A percentile compares a stretch with the other conserved stretches of the same genome.
phyloP scores from a whole-genome alignment of 257 asterid genomes.

The Solanum tarijense region DNA sequence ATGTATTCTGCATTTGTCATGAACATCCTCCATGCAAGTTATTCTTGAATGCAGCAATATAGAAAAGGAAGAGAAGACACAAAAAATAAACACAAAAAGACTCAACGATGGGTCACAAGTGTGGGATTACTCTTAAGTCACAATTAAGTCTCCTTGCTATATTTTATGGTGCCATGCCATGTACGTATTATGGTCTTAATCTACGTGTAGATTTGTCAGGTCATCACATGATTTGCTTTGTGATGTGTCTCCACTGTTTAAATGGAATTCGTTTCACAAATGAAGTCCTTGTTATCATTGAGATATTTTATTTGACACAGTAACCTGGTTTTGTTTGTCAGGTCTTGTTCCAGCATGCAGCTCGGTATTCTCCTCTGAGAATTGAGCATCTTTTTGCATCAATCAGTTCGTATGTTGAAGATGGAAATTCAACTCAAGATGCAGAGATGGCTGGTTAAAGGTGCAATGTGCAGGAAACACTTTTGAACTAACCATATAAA shows the following conservation, averaged over 20 bases:
- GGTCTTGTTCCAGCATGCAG: slow-evolving; percentile 85
- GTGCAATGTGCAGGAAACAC: not conserved
- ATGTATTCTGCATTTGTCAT: not conserved
- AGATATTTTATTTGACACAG: not conserved
- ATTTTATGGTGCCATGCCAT: not conserved
- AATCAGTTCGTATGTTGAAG: slow-evolving; percentile 20
- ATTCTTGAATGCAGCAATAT: not conserved
- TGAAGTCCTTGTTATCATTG: not conserved
- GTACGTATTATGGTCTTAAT: not conserved
- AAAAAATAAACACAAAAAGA: not conserved
- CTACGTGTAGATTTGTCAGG: not conserved
- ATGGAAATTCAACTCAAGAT: slow-evolving; percentile 25
- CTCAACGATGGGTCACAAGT: not conserved
- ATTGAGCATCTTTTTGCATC: slow-evolving; percentile 70
- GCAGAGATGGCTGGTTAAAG: slow-evolving; percentile 59
- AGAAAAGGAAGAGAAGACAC: not conserved
- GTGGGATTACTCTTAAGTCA: not conserved
- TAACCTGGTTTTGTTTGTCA: slow-evolving; percentile 16
- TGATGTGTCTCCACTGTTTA: not conserved
- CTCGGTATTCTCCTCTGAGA: slow-evolving; percentile 62
- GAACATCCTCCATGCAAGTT: not conserved
- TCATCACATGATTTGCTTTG: not conserved
- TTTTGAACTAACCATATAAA: not conserved
- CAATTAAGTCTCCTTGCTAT: not conserved
- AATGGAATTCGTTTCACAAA: not conserved